phyloP scores from a whole-genome alignment of 2,329 filamentous ascomycete genomes.

The Rasamsonia emersonii region DNA sequence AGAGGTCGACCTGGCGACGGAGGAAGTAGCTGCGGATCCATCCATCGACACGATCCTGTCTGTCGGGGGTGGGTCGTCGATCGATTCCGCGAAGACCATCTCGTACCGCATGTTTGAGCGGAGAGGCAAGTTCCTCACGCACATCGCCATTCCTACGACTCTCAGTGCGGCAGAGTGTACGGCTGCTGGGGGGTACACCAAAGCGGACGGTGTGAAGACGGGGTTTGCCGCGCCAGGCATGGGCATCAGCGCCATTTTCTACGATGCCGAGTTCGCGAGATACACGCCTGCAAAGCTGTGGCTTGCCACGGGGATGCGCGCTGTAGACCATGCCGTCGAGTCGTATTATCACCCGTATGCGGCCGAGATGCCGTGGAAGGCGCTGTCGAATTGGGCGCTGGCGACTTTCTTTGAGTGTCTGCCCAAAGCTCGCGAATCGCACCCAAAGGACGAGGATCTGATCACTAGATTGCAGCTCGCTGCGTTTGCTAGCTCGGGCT shows the following conservation, averaged over 20 bases:
- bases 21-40: conserved; percentile 36
- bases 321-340: conserved; percentile 50
- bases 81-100: conserved; percentile 44
- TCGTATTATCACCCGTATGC: conserved; percentile 45
- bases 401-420: conserved; percentile 41
- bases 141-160: conserved; percentile 43
- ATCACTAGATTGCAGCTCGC: conserved; percentile 47
- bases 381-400: conserved; percentile 38
- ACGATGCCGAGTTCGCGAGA: conserved; percentile 44
- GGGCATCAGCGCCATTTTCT: conserved; percentile 43
- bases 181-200: conserved; percentile 44
- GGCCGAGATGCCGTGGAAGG: conserved; percentile 43
- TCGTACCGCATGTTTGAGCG: conserved; percentile 37
- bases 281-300: conserved; percentile 44
- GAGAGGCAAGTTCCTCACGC: conserved; percentile 33
- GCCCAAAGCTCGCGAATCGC: conserved; percentile 34
- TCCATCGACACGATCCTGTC: conserved; percentile 47
- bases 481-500: conserved; percentile 43
- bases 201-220: conserved; percentile 40
- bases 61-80: conserved; percentile 48
- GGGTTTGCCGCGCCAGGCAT: conserved; percentile 36
- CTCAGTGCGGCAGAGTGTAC: conserved; percentile 49
- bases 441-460: conserved; percentile 36
- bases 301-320: conserved; percentile 44
- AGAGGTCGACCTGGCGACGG: conserved; percentile 18